Base-by-base conservation (phyloP, 2,329 filamentous ascomycete species). In the Pestalotiopsis sp. region DNA sequence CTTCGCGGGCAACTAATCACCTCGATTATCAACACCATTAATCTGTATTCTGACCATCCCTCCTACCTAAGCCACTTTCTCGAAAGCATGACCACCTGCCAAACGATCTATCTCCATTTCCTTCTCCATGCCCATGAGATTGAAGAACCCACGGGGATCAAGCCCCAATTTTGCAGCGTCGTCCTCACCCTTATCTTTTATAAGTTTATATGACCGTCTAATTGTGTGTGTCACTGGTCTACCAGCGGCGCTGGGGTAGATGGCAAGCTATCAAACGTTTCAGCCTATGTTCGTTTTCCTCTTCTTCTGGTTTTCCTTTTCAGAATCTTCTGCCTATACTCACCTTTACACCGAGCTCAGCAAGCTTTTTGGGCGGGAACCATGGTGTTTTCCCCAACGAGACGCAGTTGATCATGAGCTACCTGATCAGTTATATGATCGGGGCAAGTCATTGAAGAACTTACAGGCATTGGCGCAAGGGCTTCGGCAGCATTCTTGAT, bases 341-440 rank as follows among this genome's bases (percentile, higher is more conserved):
- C 2, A 65, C 67, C 52, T 66, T 68, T 5, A 68, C 67, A 45
- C 67, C 67, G 17, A 58, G 61, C 13, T 56, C 31, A 1, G 63
- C 67, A 3, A 68, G 41, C 23, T 49, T 66, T 56, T 68, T 64
- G 39, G 57, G 63, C 5, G 63, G 57, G 23, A 68, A 68, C 67
- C 67, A 68, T 13, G 67, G 67, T 14, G 63, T 68, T 56, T 66
- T 68, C 7, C 67, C 67, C 14, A 58, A 45, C 6, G 67, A 68
- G 20, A 68, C 67, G 17, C 62, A 66, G 52, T 68, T 68, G 41
- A 68, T 41, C 63, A 66, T 66, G 56, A 68, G 63, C 67, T 68
- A 23, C 13, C 23, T 45, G 14, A 25, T 58, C 23, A 41, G 56
- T 11, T 58, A 5, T 12, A 4, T 27, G 5, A 59, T 38, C 20